Evolutionary conservation across 139 green algal genomes (phyloP).

Genomic region (Auxenochlorella protothecoides): DNA sequence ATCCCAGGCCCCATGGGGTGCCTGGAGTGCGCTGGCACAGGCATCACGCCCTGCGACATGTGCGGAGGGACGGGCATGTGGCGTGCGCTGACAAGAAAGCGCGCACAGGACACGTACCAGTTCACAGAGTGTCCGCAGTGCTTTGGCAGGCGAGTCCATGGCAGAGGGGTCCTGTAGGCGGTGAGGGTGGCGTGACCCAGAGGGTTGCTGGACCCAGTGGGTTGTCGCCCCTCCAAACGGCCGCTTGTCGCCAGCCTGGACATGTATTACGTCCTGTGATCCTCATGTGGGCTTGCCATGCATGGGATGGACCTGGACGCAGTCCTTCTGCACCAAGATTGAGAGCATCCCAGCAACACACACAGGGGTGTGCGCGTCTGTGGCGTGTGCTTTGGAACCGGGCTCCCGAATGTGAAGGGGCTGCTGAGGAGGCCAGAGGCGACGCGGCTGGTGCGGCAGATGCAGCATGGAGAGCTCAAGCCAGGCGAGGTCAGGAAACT

Average conservation of each 20-base stretch:
- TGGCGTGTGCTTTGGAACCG: constrained; percentile 92
- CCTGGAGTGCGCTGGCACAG: constrained; percentile 70
- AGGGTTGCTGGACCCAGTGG: too few relatives aligned
- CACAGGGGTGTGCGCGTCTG: constrained; percentile 72
- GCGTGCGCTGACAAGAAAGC: constrained; percentile 77
- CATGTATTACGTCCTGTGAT: too few relatives aligned
- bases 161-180: too few relatives aligned
- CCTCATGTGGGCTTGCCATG: too few relatives aligned
- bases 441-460: constrained; percentile 79
- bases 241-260: too few relatives aligned
- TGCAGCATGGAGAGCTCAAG: constrained; percentile 79
- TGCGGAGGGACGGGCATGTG: constrained; percentile 97
- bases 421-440: constrained; percentile 87
- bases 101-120: constrained; percentile 92
- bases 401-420: constrained; percentile 79
- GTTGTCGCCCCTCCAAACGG: too few relatives aligned
- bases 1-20: constrained; percentile 27
- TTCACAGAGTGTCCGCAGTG: constrained; percentile 97
- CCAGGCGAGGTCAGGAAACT: constrained; percentile 15
- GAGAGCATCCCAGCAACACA: background rate
- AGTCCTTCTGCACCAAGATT: too few relatives aligned
- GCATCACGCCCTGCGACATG: constrained; percentile 87
- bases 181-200: too few relatives aligned
- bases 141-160: constrained; percentile 52
- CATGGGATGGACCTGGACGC: too few relatives aligned